Conservation (phyloP, 2,329 filamentous ascomycete species). For the Ceratocystis alfenasii region DNA sequence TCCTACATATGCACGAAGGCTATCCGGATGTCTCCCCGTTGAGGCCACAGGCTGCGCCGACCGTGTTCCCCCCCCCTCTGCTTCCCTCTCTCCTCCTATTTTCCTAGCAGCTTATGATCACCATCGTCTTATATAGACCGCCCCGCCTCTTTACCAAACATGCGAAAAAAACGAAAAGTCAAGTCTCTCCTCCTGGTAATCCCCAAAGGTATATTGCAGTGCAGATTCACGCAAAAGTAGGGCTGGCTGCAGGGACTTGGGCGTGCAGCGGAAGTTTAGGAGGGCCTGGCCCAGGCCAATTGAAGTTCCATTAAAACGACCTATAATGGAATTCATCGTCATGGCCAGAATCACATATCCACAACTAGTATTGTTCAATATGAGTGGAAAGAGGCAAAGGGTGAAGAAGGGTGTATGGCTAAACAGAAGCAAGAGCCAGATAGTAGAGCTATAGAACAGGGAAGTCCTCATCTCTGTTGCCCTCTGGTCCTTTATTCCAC, state of each 20-base stretch:
- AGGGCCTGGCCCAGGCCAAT: neutral
- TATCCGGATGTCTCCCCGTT: no score
- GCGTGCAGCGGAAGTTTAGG: neutral
- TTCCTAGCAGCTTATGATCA: neutral
- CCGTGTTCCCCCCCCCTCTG: neutral
- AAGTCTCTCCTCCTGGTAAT: neutral
- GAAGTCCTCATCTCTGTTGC: neutral
- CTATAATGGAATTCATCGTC: neutral
- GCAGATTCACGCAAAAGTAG: neutral
- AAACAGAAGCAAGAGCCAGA: neutral
- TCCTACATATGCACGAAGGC: no score
- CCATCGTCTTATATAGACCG: neutral
- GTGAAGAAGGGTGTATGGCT: neutral
- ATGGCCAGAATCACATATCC: neutral
- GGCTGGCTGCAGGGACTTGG: constrained; percentile 2
- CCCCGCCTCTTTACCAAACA: constrained; percentile 9
- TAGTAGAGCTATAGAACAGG: neutral
- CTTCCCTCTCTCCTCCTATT: neutral
- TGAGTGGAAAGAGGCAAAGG: neutral
- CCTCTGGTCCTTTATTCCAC: neutral
- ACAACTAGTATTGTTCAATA: neutral
- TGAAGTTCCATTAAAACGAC: neutral
- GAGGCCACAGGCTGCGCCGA: no score
- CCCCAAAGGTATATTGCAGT: neutral
- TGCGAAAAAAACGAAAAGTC: neutral